These are phyloP conservation scores for Boletus rufocinnamomeus DNA, from an alignment of 768 basidiomycete genomes.

Conservation along the genomic window DNA sequence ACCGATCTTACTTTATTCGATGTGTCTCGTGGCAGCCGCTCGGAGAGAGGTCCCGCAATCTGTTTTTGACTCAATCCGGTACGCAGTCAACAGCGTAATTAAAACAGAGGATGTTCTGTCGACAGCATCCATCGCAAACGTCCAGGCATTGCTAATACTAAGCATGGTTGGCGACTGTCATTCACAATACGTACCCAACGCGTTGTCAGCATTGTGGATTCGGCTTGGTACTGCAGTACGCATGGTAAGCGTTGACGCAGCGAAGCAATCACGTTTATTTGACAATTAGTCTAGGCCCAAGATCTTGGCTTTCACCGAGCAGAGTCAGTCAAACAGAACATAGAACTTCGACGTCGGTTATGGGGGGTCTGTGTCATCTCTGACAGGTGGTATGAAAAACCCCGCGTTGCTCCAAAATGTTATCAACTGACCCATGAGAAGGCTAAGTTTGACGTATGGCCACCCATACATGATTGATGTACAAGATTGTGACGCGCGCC, in stretches of 20 bases:
- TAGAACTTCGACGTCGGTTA: constrained; percentile 85
- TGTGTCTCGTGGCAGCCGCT: constrained; percentile 90
- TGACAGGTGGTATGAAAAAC: constrained; percentile 78
- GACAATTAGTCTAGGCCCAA: constrained; percentile 66
- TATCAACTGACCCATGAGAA: constrained; percentile 32
- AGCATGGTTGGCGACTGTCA: constrained; percentile 90
- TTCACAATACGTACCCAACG: constrained; percentile 84
- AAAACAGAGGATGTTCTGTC: constrained; percentile 90
- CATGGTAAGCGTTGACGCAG: constrained; percentile 64
- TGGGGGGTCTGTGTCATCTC: constrained; percentile 96
- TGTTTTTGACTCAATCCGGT: constrained; percentile 89
- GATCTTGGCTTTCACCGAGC: constrained; percentile 94
- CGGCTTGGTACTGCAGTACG: constrained; percentile 87
- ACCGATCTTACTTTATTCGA: constrained; percentile 86
- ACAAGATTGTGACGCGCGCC: constrained; percentile 91
- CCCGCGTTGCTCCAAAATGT: constrained; percentile 3
- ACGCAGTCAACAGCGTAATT: constrained; percentile 82
- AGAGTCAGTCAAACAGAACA: constrained; percentile 78
- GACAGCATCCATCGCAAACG: constrained; percentile 80
- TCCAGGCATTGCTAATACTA: constrained; percentile 84
- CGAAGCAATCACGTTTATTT: constrained; percentile 14
- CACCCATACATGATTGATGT: constrained; percentile 97
- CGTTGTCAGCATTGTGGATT: constrained; percentile 84
- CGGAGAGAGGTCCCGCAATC: constrained; percentile 79
- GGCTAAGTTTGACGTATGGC: constrained; percentile 87